Percentiles rank a stretch among this genome's conserved stretches.
Conservation (phyloP, 345 rosid genomes). For the Eucalyptus victrix region DNA sequence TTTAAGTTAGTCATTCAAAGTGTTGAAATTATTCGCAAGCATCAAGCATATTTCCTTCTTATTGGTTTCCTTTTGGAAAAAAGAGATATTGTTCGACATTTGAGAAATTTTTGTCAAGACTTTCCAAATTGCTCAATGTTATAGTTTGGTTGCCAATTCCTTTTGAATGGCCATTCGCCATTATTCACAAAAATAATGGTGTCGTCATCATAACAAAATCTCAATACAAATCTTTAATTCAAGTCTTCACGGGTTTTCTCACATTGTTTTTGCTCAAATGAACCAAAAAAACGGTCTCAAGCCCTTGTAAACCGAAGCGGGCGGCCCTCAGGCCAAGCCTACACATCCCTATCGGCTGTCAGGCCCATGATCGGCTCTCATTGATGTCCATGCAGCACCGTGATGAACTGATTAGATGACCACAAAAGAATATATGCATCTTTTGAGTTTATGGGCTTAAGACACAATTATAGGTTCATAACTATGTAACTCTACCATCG, state of each 20-base stretch:
- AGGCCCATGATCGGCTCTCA: not conserved
- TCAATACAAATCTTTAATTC: rapidly evolving
- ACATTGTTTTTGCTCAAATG: not conserved
- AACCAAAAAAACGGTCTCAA: not conserved
- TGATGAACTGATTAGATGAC: not conserved
- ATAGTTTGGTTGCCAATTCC: not conserved
- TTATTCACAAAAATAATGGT: not conserved
- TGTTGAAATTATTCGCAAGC: rapidly evolving
- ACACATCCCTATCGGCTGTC: not conserved
- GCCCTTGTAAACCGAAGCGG: not conserved
- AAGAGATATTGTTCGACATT: not conserved
- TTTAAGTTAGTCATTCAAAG: no score
- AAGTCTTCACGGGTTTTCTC: not conserved
- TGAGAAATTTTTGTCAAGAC: not conserved
- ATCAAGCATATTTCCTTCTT: not conserved
- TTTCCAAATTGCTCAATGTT: not conserved
- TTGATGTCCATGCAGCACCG: not conserved
- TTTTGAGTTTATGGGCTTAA: not conserved
- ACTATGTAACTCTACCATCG: not conserved
- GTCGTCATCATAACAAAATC: not conserved
- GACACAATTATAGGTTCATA: not conserved
- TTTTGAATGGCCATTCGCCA: not conserved
- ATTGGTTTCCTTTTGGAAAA: not conserved
- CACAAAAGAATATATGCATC: not conserved
- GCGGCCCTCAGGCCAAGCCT: not conserved